phyloP scores from a whole-genome alignment of 202 grass and related monocot genomes.

The Schoenoplectus tabernaemontani region DNA sequence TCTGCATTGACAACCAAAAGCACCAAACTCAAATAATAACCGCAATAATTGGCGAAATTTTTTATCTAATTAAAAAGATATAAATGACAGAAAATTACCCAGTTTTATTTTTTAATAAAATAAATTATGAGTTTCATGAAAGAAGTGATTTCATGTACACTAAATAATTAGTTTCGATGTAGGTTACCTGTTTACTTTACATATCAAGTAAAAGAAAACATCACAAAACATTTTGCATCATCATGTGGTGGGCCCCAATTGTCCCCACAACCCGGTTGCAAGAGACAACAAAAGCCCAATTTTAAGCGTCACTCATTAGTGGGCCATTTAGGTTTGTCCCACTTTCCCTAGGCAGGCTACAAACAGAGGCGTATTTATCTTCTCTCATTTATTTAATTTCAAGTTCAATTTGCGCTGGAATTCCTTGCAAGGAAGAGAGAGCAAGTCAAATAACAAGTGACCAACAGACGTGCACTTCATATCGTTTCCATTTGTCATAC shows the following conservation, averaged over 20 bases:
- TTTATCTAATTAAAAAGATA: too few species aligned
- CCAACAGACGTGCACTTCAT: conserved; percentile 15
- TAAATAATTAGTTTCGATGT: neutral
- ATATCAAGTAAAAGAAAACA: neutral
- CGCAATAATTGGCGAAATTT: too few species aligned
- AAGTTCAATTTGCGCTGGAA: neutral
- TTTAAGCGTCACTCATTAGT: neutral
- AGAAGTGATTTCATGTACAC: neutral
- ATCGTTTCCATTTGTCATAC: conserved; percentile 7
- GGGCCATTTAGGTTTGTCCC: neutral
- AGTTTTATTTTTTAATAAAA: neutral
- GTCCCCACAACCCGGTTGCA: neutral
- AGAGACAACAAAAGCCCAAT: neutral
- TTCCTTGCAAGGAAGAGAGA: conserved; percentile 7
- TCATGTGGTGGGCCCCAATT: neutral
- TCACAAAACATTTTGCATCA: neutral
- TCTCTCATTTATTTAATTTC: neutral
- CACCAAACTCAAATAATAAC: too few species aligned
- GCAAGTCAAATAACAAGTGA: neutral
- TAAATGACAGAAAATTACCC: too few species aligned
- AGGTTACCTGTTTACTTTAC: too few species aligned
- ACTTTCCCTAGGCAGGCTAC: neutral
- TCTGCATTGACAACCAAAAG: too few species aligned
- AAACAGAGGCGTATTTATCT: neutral
- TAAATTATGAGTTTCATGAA: neutral